Evolutionary conservation across 805 yeast genomes (phyloP).

Genomic region (Starmerella bacillaris): DNA sequence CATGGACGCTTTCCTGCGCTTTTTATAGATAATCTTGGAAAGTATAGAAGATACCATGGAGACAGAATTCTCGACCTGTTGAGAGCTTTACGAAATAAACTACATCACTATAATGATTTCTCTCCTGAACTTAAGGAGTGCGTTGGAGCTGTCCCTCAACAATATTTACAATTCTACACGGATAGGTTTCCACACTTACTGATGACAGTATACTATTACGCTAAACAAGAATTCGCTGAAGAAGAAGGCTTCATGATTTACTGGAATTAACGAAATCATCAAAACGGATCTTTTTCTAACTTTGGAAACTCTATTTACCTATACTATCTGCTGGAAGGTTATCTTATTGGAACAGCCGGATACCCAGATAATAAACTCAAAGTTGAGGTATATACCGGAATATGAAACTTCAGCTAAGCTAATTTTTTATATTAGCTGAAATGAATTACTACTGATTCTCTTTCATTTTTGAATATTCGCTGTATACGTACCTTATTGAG

Average conservation of each 20-base stretch:
- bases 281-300: too few species aligned
- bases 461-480: too few species aligned
- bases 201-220: constrained; percentile 41
- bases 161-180: constrained; percentile 63
- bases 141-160: constrained; percentile 70
- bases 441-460: too few species aligned
- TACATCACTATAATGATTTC: constrained; percentile 83
- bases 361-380: too few species aligned
- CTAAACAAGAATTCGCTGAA: constrained; percentile 7
- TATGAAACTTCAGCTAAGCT: too few species aligned
- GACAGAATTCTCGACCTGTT: constrained; percentile 66
- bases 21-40: constrained; percentile 70
- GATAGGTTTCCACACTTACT: constrained; percentile 59
- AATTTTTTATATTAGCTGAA: too few species aligned
- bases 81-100: constrained; percentile 79
- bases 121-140: constrained; percentile 34
- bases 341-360: too few species aligned
- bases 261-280: too few species aligned
- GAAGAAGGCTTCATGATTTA: constrained; percentile 7
- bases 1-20: constrained; percentile 47
- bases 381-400: too few species aligned
- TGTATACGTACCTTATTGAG: too few species aligned
- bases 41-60: constrained; percentile 72
- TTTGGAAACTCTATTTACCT: too few species aligned
- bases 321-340: too few species aligned